Evolutionary conservation across 306 rosid genomes (phyloP).

Genomic region (Dicorynia guianensis): DNA sequence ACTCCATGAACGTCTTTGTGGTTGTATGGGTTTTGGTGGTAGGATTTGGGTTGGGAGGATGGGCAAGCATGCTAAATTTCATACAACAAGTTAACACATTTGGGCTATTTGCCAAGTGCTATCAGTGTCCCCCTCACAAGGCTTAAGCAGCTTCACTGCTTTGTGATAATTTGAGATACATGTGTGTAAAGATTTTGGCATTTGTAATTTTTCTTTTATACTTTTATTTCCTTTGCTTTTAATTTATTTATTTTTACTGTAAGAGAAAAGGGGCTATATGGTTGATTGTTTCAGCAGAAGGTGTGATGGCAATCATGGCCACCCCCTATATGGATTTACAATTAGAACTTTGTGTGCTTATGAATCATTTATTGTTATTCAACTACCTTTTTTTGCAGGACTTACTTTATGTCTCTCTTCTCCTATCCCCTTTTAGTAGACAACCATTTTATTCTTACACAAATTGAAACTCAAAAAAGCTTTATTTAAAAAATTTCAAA

Average conservation of each 20-base stretch:
- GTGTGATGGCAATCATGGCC: constrained; percentile 81
- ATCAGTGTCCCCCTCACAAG: constrained; percentile 92
- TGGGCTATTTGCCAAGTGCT: constrained; percentile 90
- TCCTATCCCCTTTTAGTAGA: background rate
- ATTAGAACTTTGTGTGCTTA: constrained; percentile 58
- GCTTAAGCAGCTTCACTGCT: constrained; percentile 50
- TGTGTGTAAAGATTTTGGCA: constrained; percentile 86
- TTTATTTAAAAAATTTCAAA: no score
- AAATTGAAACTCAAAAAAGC: no score
- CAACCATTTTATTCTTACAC: no score
- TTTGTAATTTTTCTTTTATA: constrained; percentile 38
- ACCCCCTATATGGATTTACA: constrained; percentile 69
- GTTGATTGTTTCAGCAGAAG: constrained; percentile 63
- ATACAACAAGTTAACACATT: constrained; percentile 76
- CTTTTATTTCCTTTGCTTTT: constrained; percentile 1
- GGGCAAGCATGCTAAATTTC: constrained; percentile 96
- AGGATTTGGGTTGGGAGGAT: constrained; percentile 98
- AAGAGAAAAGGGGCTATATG: constrained; percentile 52
- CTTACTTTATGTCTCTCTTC: constrained; percentile 19
- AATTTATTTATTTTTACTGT: constrained; percentile 42
- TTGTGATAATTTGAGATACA: constrained; percentile 50
- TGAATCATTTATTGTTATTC: constrained; percentile 50
- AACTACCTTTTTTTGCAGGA: constrained; percentile 37
- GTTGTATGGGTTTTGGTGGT: constrained; percentile 91
- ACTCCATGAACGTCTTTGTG: constrained; percentile 77